Base-by-base conservation (phyloP, 73 alveolate genomes). In the Paramecium tetraurelia region DNA sequence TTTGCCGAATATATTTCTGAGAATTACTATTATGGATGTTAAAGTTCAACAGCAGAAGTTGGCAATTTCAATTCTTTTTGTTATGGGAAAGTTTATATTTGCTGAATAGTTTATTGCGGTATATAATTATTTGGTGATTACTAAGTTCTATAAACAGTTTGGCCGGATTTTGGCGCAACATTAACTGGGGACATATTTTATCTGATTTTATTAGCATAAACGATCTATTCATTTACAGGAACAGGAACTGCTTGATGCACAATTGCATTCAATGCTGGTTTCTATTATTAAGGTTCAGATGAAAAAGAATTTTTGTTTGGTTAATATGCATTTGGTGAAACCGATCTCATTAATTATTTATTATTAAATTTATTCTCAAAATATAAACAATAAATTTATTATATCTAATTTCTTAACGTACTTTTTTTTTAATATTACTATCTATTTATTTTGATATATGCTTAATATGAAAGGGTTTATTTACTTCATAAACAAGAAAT, bases 231-330 rank as follows among this genome's bases (percentile, higher is more conserved):
- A 46, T 80, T 80, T 1, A 80, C 29, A 31, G 90, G 90, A 4
- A 80, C 90, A 44, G 44, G 90, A 8, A 80, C 16, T 9, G 90
- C 90, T 80, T 80, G 77, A 80, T 80, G 46, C 5, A 80, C 46
- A 44, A 80, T 8, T 10, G 90, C 38, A 10, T 80, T 80, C 21
- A 80, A 48, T 7, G 46, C 8, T 14, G 69, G 27, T 14, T 27
- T 68, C 12, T 31, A 72, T 72, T 72, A 38, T 29, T 12, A 6
- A 8, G 86, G 22, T 14, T 72, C 18, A 36, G 57, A 36, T 72
- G 33, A n/a, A 40, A 8, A 72, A 21, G 57, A 40, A 38, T 72
- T 31, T 72, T 72, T 12, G 24, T 16, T 68, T 31, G 24, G 29
- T 31, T 68, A 68, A 31, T 68, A 38, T 40, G 33, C 18, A 72